Percentiles rank a stretch among this genome's conserved stretches.
Evolutionary conservation across 768 basidiomycete genomes (phyloP).

Genomic region (Inosperma sp.): DNA sequence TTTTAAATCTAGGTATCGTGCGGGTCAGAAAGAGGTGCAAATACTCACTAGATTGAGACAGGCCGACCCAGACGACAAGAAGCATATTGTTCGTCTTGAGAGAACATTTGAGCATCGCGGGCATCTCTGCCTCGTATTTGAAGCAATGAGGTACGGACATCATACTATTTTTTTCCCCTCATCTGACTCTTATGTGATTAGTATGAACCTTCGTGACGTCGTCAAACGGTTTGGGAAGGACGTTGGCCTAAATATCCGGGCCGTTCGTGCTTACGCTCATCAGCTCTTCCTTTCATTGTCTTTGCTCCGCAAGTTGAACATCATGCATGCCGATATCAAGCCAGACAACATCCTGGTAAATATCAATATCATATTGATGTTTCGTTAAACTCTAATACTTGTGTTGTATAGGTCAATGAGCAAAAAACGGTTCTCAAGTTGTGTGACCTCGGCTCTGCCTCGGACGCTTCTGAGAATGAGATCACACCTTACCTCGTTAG

Average conservation of each 20-base stretch:
- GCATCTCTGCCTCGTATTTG: constrained; percentile 94
- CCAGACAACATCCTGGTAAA: constrained; percentile 94
- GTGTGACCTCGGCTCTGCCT: constrained; percentile 96
- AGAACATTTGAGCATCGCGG: constrained; percentile 96
- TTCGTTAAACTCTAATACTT: background rate
- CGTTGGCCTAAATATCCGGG: constrained; percentile 90
- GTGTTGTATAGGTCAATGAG: constrained; percentile 78
- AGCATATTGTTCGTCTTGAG: constrained; percentile 90
- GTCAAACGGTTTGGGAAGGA: constrained; percentile 98
- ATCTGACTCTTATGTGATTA: constrained; percentile 25
- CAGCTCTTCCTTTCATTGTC: constrained; percentile 89
- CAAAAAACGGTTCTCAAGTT: constrained; percentile 90
- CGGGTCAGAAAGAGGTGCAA: constrained; percentile 86
- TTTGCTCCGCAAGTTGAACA: constrained; percentile 79
- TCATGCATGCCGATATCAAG: constrained; percentile 99
- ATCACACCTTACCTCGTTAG: constrained; percentile 98
- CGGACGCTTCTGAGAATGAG: constrained; percentile 91
- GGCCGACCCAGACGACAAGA: constrained; percentile 95
- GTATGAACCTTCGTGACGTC: constrained; percentile 97
- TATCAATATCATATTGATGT: constrained; percentile 17
- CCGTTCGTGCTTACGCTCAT: constrained; percentile 98
- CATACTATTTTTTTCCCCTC: background rate
- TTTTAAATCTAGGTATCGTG: constrained; percentile 69
- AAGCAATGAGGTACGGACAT: constrained; percentile 71
- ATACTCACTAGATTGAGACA: constrained; percentile 84